A percentile compares a stretch with the other conserved stretches of the same genome.
Evolutionary conservation across 192 early-diverging fungal species (phyloP).

Genomic region (Entophlyctis helioformis): DNA sequence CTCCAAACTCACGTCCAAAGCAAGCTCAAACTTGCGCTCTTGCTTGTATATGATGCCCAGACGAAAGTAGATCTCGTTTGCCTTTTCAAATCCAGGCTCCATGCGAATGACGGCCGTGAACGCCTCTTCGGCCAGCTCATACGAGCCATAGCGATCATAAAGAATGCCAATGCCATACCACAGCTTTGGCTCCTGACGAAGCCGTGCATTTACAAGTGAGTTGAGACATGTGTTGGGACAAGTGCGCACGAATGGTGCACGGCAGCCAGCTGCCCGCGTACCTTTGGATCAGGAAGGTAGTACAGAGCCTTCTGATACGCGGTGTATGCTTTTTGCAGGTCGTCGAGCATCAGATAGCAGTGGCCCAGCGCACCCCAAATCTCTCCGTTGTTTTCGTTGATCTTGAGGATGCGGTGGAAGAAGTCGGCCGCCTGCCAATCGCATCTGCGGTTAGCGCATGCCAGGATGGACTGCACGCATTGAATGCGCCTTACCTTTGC

Average conservation of each 20-base stretch:
- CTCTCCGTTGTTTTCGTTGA: constrained; percentile 80
- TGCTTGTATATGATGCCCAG: constrained; percentile 98
- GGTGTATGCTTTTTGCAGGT: constrained; percentile 85
- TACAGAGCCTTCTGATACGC: constrained; percentile 95
- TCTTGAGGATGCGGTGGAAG: constrained; percentile 76
- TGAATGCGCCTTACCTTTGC: constrained; percentile 33
- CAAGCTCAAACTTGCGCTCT: constrained; percentile 62
- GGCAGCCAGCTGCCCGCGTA: no score
- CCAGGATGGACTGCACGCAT: background rate
- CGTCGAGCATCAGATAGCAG: constrained; percentile 93
- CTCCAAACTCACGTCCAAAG: constrained; percentile 56
- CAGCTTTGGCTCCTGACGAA: constrained; percentile 78
- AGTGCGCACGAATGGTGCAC: no score
- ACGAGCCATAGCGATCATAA: constrained; percentile 93
- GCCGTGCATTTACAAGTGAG: background rate
- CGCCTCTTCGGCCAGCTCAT: constrained; percentile 94
- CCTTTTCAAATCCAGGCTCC: constrained; percentile 95
- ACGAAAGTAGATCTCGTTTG: constrained; percentile 94
- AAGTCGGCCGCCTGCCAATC: constrained; percentile 76
- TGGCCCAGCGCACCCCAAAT: constrained; percentile 92
- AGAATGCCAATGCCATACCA: constrained; percentile 99
- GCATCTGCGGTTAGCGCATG: background rate
- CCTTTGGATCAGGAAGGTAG: constrained; percentile 80
- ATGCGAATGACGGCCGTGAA: constrained; percentile 88
- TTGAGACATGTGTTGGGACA: no score